Evolutionary conservation across 495 filamentous ascomycete species (phyloP).

Genomic region (Aspergillus biplanus): DNA sequence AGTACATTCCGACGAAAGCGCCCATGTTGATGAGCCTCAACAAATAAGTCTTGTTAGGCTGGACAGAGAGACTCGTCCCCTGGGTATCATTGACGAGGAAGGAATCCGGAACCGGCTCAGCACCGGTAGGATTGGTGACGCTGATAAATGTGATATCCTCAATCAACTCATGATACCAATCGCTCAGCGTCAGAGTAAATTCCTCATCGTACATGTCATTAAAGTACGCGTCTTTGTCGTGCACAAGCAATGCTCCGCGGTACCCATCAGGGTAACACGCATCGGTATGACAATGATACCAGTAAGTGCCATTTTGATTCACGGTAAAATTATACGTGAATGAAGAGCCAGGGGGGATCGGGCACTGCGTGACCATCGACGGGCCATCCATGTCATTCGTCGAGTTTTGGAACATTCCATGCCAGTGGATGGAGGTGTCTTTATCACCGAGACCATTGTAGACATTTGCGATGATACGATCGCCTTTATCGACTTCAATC

Average conservation of each 20-base stretch:
- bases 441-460: conserved; percentile 75
- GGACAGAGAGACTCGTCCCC: conserved; percentile 58
- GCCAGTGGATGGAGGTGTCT: conserved; percentile 73
- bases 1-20: conserved; percentile 76
- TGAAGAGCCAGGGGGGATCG: conserved; percentile 62
- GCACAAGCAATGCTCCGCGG: conserved; percentile 69
- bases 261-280: conserved; percentile 78
- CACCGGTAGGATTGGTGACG: conserved; percentile 54
- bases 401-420: conserved; percentile 74
- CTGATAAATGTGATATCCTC: conserved; percentile 54
- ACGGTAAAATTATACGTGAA: conserved; percentile 82
- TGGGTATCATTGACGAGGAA: conserved; percentile 62
- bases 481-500: conserved; percentile 71
- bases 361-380: conserved; percentile 68
- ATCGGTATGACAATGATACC: conserved; percentile 77
- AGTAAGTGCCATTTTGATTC: conserved; percentile 76
- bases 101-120: conserved; percentile 56
- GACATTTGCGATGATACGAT: conserved; percentile 71
- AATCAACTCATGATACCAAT: conserved; percentile 62
- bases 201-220: conserved; percentile 68
- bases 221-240: conserved; percentile 67
- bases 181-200: conserved; percentile 64
- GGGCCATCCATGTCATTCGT: conserved; percentile 78
- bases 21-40: conserved; percentile 77
- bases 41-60: conserved; percentile 79